Conservation (phyloP, 768 basidiomycete species). For the Vishniacozyma victoriae region DNA sequence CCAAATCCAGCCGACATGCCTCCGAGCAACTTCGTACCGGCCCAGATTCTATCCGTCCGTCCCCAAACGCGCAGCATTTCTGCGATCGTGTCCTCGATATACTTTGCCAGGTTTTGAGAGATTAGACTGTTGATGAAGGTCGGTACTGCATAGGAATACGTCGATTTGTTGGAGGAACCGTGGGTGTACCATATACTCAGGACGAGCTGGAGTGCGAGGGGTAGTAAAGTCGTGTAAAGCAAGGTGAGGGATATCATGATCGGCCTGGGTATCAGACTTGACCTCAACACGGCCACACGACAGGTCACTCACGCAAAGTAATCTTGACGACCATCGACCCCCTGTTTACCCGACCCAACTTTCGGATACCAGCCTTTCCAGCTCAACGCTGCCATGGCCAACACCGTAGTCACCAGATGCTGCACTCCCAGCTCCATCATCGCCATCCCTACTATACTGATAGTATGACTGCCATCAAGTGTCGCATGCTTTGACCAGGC, state of each 20-base stretch:
- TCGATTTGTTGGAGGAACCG: neutral
- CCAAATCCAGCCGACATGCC: constrained; percentile 47
- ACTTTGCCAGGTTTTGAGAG: neutral
- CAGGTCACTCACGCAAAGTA: constrained; percentile 35
- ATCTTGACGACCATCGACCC: constrained; percentile 24
- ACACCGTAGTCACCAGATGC: constrained; percentile 14
- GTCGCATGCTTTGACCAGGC: no score
- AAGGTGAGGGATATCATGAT: constrained; percentile 39
- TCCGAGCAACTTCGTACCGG: constrained; percentile 36
- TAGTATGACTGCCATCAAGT: no score
- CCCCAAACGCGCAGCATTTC: constrained; percentile 3
- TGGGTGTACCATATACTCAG: constrained; percentile 41
- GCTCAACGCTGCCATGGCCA: constrained; percentile 15
- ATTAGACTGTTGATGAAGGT: neutral
- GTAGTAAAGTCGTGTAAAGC: constrained; percentile 40
- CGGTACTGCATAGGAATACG: neutral
- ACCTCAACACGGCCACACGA: constrained; percentile 3
- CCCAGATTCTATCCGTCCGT: constrained; percentile 35
- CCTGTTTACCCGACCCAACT: no score
- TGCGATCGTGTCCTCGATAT: neutral
- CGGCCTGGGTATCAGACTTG: constrained; percentile 13
- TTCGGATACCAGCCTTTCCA: constrained; percentile 24
- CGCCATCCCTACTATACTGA: neutral
- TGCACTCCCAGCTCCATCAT: constrained; percentile 20
- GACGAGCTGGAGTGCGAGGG: constrained; percentile 40